Evolutionary conservation across 2,329 filamentous ascomycete species (phyloP).

Genomic region (Pseudocercospora cruenta): DNA sequence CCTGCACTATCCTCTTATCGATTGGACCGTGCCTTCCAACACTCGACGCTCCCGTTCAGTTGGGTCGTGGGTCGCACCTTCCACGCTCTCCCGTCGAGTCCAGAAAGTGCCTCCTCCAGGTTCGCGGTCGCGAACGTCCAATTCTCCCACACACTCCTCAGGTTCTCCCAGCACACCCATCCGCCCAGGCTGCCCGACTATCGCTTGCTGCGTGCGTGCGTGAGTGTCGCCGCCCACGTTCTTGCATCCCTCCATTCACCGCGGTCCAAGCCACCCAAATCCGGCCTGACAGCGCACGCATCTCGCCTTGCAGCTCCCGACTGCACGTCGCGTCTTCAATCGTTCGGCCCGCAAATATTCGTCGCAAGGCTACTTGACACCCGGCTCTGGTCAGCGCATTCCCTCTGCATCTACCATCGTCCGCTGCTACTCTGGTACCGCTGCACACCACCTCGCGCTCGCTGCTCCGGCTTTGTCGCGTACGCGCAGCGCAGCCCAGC

Average conservation of each 20-base stretch:
- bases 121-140: neutral
- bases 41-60: slow-evolving; percentile 1
- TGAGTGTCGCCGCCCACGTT: neutral
- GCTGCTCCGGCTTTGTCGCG: slow-evolving; percentile 5
- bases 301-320: slow-evolving; percentile 11
- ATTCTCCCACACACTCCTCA: neutral
- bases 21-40: slow-evolving; percentile 16
- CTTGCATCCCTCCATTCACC: neutral
- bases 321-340: slow-evolving; percentile 9
- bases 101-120: neutral
- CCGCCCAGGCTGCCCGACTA: neutral
- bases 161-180: neutral
- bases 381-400: slow-evolving; percentile 7
- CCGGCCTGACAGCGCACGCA: slow-evolving; percentile 10
- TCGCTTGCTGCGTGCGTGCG: neutral
- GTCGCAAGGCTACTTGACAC: slow-evolving; percentile 1
- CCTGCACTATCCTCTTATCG: neutral
- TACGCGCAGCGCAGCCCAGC: slow-evolving; percentile 2
- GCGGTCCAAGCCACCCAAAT: slow-evolving; percentile 7
- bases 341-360: slow-evolving; percentile 8
- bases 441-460: slow-evolving; percentile 11
- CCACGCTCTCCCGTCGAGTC: slow-evolving; percentile 9
- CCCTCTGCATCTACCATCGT: neutral
- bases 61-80: slow-evolving; percentile 3
- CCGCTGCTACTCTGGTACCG: slow-evolving; percentile 2